Conservation (phyloP, 805 yeast species). For the Starmerella powellii region DNA sequence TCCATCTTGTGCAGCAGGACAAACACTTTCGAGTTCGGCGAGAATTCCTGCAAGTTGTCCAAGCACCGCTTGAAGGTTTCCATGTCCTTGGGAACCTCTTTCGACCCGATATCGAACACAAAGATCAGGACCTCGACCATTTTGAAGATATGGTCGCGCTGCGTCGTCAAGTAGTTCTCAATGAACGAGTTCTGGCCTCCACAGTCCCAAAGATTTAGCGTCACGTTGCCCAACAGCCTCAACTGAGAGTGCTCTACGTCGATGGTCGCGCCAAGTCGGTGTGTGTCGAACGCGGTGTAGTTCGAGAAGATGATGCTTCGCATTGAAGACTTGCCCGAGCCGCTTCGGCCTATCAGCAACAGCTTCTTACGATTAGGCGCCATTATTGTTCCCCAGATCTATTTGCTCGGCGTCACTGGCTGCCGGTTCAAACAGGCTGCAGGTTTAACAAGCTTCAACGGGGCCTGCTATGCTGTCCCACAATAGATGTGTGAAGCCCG, state of each 20-base stretch:
- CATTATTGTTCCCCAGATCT: constrained; percentile 7
- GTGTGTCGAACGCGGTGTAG: constrained; percentile 91
- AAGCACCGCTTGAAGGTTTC: constrained; percentile 80
- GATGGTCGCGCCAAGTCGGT: constrained; percentile 91
- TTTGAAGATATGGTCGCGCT: constrained; percentile 82
- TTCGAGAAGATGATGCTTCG: constrained; percentile 87
- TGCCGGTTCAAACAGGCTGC: too few relatives aligned
- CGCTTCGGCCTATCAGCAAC: constrained; percentile 77
- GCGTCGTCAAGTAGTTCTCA: constrained; percentile 83
- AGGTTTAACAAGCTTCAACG: too few relatives aligned
- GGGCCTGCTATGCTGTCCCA: too few relatives aligned
- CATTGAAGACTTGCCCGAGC: constrained; percentile 97
- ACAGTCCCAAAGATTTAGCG: constrained; percentile 93
- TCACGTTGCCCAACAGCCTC: constrained; percentile 87
- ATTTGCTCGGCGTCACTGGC: too few relatives aligned
- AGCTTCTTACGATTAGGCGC: constrained; percentile 42
- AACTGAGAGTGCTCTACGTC: constrained; percentile 97
- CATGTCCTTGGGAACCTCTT: constrained; percentile 82
- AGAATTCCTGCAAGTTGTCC: constrained; percentile 64
- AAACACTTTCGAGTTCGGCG: constrained; percentile 86
- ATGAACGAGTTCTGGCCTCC: constrained; percentile 90
- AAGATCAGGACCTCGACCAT: constrained; percentile 93
- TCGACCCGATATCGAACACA: constrained; percentile 91
- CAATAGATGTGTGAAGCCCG: too few relatives aligned
- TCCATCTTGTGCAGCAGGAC: constrained; percentile 94